phyloP scores from a whole-genome alignment of 2,329 filamentous ascomycete species.

The Fulvia fulva region DNA sequence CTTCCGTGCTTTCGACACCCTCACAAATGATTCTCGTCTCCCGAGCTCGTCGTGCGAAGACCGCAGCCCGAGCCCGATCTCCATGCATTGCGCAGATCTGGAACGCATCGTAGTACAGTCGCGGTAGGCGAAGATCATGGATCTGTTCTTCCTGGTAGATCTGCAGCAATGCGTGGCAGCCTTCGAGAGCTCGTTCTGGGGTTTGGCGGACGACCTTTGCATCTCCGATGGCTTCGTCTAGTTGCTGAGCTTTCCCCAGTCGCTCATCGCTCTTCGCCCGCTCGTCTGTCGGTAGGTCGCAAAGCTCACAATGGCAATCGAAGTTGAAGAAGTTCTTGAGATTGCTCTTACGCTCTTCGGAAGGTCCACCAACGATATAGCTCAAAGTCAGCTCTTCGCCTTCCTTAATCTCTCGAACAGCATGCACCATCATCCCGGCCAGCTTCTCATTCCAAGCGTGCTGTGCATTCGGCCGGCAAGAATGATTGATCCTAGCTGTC shows the following conservation, averaged over 20 bases:
- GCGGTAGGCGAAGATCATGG: slow-evolving; percentile 20
- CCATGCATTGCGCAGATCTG: slow-evolving; percentile 26
- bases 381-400: slow-evolving; percentile 38
- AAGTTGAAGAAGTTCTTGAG: slow-evolving; percentile 33
- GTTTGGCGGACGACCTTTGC: slow-evolving; percentile 18
- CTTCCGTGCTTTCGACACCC: slow-evolving; percentile 21
- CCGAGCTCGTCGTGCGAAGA: slow-evolving; percentile 18
- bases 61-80: slow-evolving; percentile 17
- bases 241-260: slow-evolving; percentile 16
- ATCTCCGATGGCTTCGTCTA: slow-evolving; percentile 24
- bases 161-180: slow-evolving; percentile 14
- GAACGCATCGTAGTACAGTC: slow-evolving; percentile 27
- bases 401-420: slow-evolving; percentile 33
- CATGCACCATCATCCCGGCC: slow-evolving; percentile 28
- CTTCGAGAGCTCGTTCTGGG: slow-evolving; percentile 18
- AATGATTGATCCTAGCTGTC: slow-evolving; percentile 37
- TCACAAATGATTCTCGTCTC: slow-evolving; percentile 22
- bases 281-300: slow-evolving; percentile 33
- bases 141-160: slow-evolving; percentile 20
- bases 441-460: slow-evolving; percentile 34
- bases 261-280: slow-evolving; percentile 32
- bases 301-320: slow-evolving; percentile 35
- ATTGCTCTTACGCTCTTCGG: slow-evolving; percentile 11
- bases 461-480: slow-evolving; percentile 37
- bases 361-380: slow-evolving; percentile 30